These are phyloP conservation scores for Lactarius pseudohatsudake DNA, from an alignment of 768 basidiomycete species.

Conservation along the genomic window DNA sequence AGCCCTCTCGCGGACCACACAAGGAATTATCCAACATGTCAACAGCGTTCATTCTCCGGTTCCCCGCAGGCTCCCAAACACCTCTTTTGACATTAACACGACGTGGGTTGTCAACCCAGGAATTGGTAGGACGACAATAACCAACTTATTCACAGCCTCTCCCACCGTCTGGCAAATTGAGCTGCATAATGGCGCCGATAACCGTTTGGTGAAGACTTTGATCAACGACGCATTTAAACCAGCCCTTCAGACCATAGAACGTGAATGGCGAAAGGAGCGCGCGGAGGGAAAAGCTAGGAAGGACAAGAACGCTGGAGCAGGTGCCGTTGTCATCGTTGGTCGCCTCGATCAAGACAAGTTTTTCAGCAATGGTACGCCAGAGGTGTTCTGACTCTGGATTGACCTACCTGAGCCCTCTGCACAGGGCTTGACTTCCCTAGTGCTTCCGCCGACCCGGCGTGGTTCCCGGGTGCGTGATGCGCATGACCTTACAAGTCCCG, in stretches of 20 bases:
- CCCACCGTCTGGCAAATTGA: slow-evolving; percentile 73
- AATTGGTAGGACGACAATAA: background rate
- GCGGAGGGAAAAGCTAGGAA: slow-evolving; percentile 33
- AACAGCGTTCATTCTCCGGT: slow-evolving; percentile 41
- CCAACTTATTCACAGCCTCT: slow-evolving; percentile 47
- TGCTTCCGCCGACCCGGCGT: slow-evolving; percentile 52
- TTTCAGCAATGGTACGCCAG: slow-evolving; percentile 72
- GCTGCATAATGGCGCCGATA: slow-evolving; percentile 76
- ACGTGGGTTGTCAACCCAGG: slow-evolving; percentile 43
- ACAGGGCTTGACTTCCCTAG: slow-evolving; percentile 65
- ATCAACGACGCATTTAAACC: slow-evolving; percentile 62
- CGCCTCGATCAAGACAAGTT: slow-evolving; percentile 78
- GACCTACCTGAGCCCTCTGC: background rate
- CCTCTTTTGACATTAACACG: slow-evolving; percentile 57
- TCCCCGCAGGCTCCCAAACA: slow-evolving; percentile 17
- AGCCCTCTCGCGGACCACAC: background rate
- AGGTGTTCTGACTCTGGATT: background rate
- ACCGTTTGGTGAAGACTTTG: slow-evolving; percentile 58
- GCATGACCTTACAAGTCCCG: background rate
- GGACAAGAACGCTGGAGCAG: slow-evolving; percentile 55
- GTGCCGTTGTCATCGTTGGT: slow-evolving; percentile 77
- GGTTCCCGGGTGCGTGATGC: slow-evolving; percentile 60
- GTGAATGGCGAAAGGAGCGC: slow-evolving; percentile 62
- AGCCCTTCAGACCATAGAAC: slow-evolving; percentile 70
- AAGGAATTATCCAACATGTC: background rate